phyloP scores from a whole-genome alignment of 1,139 yeast species.

The Arxiozyma bovina region DNA sequence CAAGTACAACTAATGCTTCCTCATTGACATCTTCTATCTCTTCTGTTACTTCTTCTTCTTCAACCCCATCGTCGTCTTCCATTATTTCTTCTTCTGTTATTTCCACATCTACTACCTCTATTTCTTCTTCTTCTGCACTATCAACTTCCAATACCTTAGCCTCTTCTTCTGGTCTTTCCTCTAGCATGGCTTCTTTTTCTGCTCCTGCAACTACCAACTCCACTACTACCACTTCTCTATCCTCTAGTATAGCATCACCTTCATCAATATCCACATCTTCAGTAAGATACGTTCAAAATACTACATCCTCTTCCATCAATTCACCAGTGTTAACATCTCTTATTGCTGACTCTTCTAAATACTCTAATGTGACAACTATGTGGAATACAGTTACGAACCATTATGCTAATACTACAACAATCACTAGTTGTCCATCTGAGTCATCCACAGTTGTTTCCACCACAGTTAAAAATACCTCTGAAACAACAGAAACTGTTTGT shows the following conservation, averaged over 20 bases:
- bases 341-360: slow-evolving; percentile 7
- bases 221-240: too few relatives aligned
- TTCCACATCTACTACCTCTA: slow-evolving; percentile 1
- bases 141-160: too few relatives aligned
- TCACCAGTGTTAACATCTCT: slow-evolving; percentile 4
- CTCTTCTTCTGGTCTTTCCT: background rate
- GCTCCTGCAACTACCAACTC: slow-evolving; percentile 19
- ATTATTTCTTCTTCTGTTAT: background rate
- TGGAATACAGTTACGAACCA: slow-evolving; percentile 2
- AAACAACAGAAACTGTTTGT: slow-evolving; percentile 2
- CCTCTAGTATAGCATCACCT: slow-evolving; percentile 6
- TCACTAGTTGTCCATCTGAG: slow-evolving; percentile 4
- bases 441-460: background rate
- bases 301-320: slow-evolving; percentile 15
- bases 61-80: background rate
- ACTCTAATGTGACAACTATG: slow-evolving; percentile 5
- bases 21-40: slow-evolving; percentile 7
- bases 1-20: slow-evolving; percentile 11
- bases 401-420: slow-evolving; percentile 2
- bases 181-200: slow-evolving; percentile 11
- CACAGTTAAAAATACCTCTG: background rate
- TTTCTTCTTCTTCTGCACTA: background rate
- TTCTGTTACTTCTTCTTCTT: background rate
- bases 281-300: slow-evolving; percentile 7
- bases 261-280: background rate